Percentiles rank a stretch among this genome's conserved stretches.
These are phyloP conservation scores for Boletus rubescentipes DNA, from an alignment of 768 basidiomycete species.

Conservation along the genomic window DNA sequence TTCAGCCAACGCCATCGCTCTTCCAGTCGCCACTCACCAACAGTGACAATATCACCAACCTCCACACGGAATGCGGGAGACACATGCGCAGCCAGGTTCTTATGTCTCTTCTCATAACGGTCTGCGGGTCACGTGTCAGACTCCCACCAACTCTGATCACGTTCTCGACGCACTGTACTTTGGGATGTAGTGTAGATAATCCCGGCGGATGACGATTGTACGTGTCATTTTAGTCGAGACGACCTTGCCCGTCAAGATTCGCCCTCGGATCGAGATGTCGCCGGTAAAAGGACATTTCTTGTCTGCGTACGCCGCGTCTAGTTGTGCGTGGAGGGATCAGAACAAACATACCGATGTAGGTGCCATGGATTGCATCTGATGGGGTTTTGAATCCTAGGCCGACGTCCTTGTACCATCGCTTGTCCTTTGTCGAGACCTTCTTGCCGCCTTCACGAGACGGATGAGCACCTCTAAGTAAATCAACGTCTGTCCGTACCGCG, in stretches of 20 bases:
- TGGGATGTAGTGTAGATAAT: slow-evolving; percentile 95
- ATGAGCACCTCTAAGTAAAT: slow-evolving; percentile 10
- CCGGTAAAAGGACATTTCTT: slow-evolving; percentile 99
- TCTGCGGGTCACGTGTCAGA: slow-evolving; percentile 44
- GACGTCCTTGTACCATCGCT: slow-evolving; percentile 99
- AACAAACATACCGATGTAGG: slow-evolving; percentile 82
- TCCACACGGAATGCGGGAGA: slow-evolving; percentile 99
- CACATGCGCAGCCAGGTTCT: slow-evolving; percentile 95
- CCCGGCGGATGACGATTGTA: slow-evolving; percentile 93
- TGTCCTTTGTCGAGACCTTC: slow-evolving; percentile 92
- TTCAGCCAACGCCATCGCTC: background rate
- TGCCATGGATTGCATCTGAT: slow-evolving; percentile 89
- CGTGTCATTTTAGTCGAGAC: slow-evolving; percentile 99
- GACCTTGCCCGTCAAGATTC: slow-evolving; percentile 97
- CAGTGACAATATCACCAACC: slow-evolving; percentile 89
- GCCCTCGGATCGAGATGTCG: slow-evolving; percentile 95
- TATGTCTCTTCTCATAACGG: slow-evolving; percentile 98
- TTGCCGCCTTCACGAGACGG: slow-evolving; percentile 55
- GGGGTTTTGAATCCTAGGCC: slow-evolving; percentile 98
- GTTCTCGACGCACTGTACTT: slow-evolving; percentile 84
- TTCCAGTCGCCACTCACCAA: slow-evolving; percentile 59
- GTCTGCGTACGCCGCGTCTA: slow-evolving; percentile 49
- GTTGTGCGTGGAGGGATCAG: background rate
- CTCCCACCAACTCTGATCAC: background rate
- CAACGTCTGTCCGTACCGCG: slow-evolving; percentile 61